A percentile compares a stretch with the other conserved stretches of the same genome.
Conservation (phyloP, 441 rosid species). For the Aquilaria agallochum region DNA sequence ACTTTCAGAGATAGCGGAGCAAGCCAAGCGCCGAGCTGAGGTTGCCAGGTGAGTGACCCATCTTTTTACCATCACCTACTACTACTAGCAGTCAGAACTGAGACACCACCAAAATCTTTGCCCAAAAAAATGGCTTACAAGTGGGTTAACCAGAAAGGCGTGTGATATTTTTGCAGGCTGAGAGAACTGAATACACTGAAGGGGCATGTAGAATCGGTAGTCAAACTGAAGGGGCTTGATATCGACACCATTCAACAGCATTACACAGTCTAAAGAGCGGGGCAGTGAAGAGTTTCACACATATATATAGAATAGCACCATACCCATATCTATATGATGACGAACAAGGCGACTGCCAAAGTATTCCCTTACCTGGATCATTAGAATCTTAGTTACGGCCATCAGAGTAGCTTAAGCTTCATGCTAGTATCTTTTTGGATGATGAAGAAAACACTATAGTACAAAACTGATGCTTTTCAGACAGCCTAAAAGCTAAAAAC, state of each 20-base stretch:
- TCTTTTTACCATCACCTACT: neutral
- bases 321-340: constrained; percentile 16
- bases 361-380: constrained; percentile 16
- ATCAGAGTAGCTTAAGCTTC: too few species aligned
- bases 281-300: neutral
- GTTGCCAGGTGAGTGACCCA: constrained; percentile 60
- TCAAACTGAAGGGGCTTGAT: constrained; percentile 79
- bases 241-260: constrained; percentile 79
- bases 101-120: too few species aligned
- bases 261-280: constrained; percentile 52
- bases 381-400: too few species aligned
- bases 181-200: constrained; percentile 67
- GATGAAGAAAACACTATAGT: too few species aligned
- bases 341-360: constrained; percentile 15
- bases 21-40: constrained; percentile 88
- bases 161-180: constrained; percentile 43
- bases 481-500: too few species aligned
- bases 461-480: too few species aligned
- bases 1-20: constrained; percentile 88
- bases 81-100: too few species aligned
- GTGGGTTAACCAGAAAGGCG: neutral
- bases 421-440: too few species aligned
- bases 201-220: constrained; percentile 83
- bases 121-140: neutral
- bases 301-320: neutral